Evolutionary conservation across 306 rosid genomes (phyloP), one percentile per base, ranked within the genome.

Genomic region (Sesbania bispinosa): DNA sequence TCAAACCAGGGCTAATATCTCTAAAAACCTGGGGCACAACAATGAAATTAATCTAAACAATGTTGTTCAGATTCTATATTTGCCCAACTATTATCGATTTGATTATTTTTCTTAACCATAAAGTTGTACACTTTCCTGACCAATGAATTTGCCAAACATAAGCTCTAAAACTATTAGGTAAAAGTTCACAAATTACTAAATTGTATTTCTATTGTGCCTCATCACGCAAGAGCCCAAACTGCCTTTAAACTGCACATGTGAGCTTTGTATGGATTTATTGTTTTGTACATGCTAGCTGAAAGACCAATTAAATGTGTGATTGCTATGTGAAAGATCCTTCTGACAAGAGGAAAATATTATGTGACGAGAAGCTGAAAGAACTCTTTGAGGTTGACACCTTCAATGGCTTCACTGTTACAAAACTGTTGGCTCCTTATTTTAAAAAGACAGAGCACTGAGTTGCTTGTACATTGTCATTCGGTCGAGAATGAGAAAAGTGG

Each of bases 361-460:
- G 96, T 18, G 96, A 90, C 30, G 85, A 84, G 78, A 90, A 88
- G 88, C 84, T 90, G 78, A 90, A 90, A 76, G 91, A 90, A 79
- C 90, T 85, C 71, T 87, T 87, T 5, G 82, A 81, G 23, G 79
- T 90, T 0, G 93, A 87, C 74, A 21, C 91, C 58, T 90, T 90
- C 53, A 26, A 5, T 5, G 96, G 96, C 67, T 87, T 90, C 80
- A 82, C 96, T 0, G 91, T 90, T 36, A 58, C 93, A 16, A 90
- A 87, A 77, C 88, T 90, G 55, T 77, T 87, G 74, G 80, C 84
- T 36, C 75, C 88, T 79, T 93, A 87, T 82, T 88, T 90, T 62
- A 76, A 75, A 70, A 90, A 85, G 85, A 18, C 82, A 71, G 55
- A 77, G 72, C 88, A 71, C 73, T 82, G 79, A 84, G 69, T 68